Evolutionary conservation across 768 basidiomycete genomes (phyloP).

Genomic region (Lyophyllum shimeji): DNA sequence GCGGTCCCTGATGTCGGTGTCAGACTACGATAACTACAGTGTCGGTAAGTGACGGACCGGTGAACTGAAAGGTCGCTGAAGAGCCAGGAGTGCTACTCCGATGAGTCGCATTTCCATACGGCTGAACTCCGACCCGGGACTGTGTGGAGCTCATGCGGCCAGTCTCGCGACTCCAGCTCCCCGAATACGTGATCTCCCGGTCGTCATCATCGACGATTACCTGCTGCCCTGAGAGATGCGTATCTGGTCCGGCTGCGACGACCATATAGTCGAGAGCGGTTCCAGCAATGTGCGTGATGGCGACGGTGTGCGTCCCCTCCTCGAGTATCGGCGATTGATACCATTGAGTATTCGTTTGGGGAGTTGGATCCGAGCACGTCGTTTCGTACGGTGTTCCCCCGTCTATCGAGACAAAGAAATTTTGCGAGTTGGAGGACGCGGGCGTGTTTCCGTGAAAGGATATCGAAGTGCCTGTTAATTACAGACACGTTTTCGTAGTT

Average conservation of each 20-base stretch:
- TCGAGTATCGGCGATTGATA: conserved; percentile 20
- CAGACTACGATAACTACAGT: neutral
- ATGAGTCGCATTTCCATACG: conserved; percentile 27
- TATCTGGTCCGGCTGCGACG: conserved; percentile 19
- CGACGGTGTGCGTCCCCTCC: conserved; percentile 20
- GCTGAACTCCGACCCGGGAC: conserved; percentile 16
- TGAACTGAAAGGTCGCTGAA: conserved; percentile 26
- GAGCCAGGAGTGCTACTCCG: conserved; percentile 19
- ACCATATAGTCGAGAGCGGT: conserved; percentile 22
- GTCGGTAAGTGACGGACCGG: conserved; percentile 16
- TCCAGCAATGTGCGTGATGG: conserved; percentile 18
- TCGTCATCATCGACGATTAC: conserved; percentile 25
- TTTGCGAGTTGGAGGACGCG: neutral
- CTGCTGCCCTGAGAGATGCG: conserved; percentile 17
- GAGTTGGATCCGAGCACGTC: conserved; percentile 13
- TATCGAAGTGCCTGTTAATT: neutral
- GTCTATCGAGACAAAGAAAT: neutral
- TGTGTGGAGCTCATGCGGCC: conserved; percentile 10
- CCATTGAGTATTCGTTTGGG: conserved; percentile 22
- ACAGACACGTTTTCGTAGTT: neutral
- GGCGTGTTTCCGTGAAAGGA: neutral
- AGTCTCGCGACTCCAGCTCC: conserved; percentile 16
- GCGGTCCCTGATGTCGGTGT: conserved; percentile 13
- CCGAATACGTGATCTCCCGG: conserved; percentile 15
- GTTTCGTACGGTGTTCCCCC: neutral